phyloP scores from a whole-genome alignment of 768 basidiomycete genomes.

The Rossbeevera mucosa region DNA sequence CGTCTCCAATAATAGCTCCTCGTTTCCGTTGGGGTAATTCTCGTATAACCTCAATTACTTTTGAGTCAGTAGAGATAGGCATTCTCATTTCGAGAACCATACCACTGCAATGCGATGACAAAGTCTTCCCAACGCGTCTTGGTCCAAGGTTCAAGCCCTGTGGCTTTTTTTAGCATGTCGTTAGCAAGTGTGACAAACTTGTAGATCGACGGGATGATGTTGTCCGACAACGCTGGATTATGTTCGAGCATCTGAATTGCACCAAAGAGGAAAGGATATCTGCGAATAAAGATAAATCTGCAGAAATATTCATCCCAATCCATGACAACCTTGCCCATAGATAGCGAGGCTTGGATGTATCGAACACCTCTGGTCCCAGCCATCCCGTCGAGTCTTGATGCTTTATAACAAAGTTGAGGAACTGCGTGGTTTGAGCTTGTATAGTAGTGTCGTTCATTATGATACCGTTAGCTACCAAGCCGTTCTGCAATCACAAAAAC shows the following conservation, averaged over 20 bases:
- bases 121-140: constrained; percentile 57
- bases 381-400: constrained; percentile 3
- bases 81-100: constrained; percentile 1
- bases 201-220: constrained; percentile 18
- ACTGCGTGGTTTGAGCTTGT: constrained; percentile 1
- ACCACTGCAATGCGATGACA: constrained; percentile 54
- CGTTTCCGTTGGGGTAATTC: constrained; percentile 1
- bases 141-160: constrained; percentile 53
- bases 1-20: not conserved
- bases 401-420: not conserved
- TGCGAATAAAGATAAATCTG: not conserved
- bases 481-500: not conserved
- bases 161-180: constrained; percentile 47
- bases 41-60: not conserved
- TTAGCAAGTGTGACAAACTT: constrained; percentile 53
- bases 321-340: constrained; percentile 2
- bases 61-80: not conserved
- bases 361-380: not conserved
- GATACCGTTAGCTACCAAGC: not conserved
- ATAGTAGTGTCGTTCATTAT: not conserved
- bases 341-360: constrained; percentile 1
- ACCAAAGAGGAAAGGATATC: constrained; percentile 5
- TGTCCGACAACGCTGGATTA: constrained; percentile 1
- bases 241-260: constrained; percentile 4
- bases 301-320: not conserved